Conservation (phyloP, 2,329 filamentous ascomycete species). For the Myrmaecium sp. region DNA sequence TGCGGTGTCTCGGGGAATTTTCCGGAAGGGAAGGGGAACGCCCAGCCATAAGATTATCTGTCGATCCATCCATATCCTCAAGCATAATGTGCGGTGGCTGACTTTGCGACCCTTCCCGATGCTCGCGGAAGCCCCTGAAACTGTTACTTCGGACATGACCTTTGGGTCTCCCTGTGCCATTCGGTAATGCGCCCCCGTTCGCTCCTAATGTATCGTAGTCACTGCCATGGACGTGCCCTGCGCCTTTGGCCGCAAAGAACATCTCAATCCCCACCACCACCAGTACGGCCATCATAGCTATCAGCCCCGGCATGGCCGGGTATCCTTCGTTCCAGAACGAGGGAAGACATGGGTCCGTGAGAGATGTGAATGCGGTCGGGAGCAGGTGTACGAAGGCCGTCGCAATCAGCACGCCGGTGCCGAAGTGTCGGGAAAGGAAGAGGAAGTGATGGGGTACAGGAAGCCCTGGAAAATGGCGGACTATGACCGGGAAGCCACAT, state of each 20-base stretch:
- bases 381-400: constrained; percentile 25
- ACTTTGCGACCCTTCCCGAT: constrained; percentile 1
- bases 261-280: constrained; percentile 76
- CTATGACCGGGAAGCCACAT: constrained; percentile 23
- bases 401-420: constrained; percentile 23
- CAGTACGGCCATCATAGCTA: constrained; percentile 24
- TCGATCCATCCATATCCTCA: constrained; percentile 13
- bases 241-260: constrained; percentile 60
- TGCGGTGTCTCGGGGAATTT: constrained; percentile 1
- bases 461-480: constrained; percentile 20
- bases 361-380: constrained; percentile 22
- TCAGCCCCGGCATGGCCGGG: constrained; percentile 21
- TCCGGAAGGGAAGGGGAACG: constrained; percentile 15
- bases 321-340: constrained; percentile 23
- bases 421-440: constrained; percentile 23
- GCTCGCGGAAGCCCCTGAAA: constrained; percentile 14
- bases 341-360: constrained; percentile 23
- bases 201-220: constrained; percentile 30
- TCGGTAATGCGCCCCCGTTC: constrained; percentile 5
- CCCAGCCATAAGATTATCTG: constrained; percentile 16
- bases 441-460: constrained; percentile 22
- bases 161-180: constrained; percentile 7
- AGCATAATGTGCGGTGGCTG: constrained; percentile 15
- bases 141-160: constrained; percentile 15
- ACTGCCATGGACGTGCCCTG: constrained; percentile 38